A percentile compares a stretch with the other conserved stretches of the same genome.
These are phyloP conservation scores for Beverwykella pulmonaria DNA, from an alignment of 495 filamentous ascomycete species.

Conservation along the genomic window DNA sequence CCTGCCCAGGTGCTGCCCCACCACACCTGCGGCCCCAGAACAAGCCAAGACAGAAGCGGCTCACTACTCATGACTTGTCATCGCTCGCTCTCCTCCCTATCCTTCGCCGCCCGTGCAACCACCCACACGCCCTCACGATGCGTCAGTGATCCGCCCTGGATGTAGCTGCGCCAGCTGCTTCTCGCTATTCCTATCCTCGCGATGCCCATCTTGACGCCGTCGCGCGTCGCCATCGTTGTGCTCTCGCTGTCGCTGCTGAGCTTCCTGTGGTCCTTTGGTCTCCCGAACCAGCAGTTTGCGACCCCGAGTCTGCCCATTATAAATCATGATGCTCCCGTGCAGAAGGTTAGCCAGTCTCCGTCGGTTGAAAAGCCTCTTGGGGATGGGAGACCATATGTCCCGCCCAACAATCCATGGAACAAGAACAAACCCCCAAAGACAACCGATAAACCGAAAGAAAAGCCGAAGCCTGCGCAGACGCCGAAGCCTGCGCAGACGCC, in stretches of 20 bases:
- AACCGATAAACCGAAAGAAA: background rate
- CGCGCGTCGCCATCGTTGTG: constrained; percentile 24
- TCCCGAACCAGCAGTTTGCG: constrained; percentile 20
- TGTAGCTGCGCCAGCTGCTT: background rate
- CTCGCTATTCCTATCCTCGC: background rate
- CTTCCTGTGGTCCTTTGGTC: constrained; percentile 35
- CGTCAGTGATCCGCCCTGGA: background rate
- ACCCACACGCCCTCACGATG: background rate
- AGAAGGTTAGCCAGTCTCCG: background rate
- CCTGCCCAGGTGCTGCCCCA: background rate
- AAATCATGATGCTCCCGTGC: constrained; percentile 1
- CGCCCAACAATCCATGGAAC: background rate
- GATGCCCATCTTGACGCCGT: constrained; percentile 29
- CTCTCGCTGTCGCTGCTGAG: constrained; percentile 20
- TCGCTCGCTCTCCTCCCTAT: background rate
- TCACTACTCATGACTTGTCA: background rate
- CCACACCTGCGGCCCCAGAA: background rate
- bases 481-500: background rate
- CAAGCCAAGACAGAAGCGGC: constrained; percentile 2
- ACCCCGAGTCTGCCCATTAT: constrained; percentile 8
- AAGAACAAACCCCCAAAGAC: background rate
- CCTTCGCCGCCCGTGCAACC: background rate
- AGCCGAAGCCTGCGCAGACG: background rate
- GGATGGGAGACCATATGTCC: background rate
- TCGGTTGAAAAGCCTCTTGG: background rate